Evolutionary conservation across 495 filamentous ascomycete genomes (phyloP), one percentile per base, ranked within the genome.

Genomic region (Chaetomium tenue): DNA sequence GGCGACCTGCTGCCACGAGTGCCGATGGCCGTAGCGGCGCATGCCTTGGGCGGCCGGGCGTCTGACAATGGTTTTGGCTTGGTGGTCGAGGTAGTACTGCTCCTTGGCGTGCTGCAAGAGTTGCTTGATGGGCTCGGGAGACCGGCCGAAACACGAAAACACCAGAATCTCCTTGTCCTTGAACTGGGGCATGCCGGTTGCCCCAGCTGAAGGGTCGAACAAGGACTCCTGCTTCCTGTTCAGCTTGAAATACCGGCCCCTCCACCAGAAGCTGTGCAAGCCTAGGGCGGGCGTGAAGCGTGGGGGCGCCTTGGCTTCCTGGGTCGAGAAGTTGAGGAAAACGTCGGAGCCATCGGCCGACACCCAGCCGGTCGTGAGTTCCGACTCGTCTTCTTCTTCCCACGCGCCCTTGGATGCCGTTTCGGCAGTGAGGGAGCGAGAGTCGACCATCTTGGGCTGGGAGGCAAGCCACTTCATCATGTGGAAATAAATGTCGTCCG

Each of bases 1-100:
- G 61, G 89, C 87, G 25, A 88, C 87, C 63, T 84, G 81, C 26
- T 78, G 70, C 91, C 91, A 94, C 63, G 71, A 75, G 64, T 78
- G 77, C 2, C 81, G 71, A 2, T 73, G 72, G 3, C 77, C 71
- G 55, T 68, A 76, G 9, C 71, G 67, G 2, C 76, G 69, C 37
- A 70, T 63, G 69, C 74, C 62, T 8, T 65, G 61, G 39, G 70
- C 76, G 0, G 65, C 65, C 5, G 83, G 84, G 11, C 83, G 77
- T 58, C 80, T 78, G 58, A 84, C 78, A 7, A 75, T 76, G 5
- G 85, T 88, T 58, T 77, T 76, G 15, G 76, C 74, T 51, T 80
- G 75, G 60, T 81, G 76, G 42, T 74, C 74, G 28, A 55, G 65
- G 67, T 80, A 79, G 66, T 82, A 85, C 64, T 79, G 69, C 66